Conservation (phyloP, 805 yeast species). For the Candida peoriensis region DNA sequence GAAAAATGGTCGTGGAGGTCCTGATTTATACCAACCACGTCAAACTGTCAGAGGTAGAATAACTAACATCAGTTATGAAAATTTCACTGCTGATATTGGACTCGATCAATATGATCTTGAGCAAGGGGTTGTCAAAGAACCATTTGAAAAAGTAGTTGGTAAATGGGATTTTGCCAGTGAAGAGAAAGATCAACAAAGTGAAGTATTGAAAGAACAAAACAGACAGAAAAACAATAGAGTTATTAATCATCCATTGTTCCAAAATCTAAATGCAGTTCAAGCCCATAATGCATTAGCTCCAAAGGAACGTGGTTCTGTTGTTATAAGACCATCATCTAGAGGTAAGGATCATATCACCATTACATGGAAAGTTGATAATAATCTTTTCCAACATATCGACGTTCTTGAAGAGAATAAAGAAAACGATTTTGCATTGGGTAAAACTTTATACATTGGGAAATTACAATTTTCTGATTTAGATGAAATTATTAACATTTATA, state of each 20-base stretch:
- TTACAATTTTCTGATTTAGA: constrained; percentile 81
- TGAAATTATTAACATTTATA: constrained; percentile 83
- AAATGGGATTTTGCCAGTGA: constrained; percentile 83
- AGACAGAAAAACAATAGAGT: constrained; percentile 69
- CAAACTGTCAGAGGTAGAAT: constrained; percentile 88
- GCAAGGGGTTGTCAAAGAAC: constrained; percentile 33
- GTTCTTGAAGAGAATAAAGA: constrained; percentile 70
- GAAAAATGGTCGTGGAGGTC: constrained; percentile 40
- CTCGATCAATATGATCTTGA: constrained; percentile 61
- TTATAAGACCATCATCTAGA: constrained; percentile 88
- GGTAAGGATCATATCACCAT: constrained; percentile 86
- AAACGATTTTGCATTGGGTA: constrained; percentile 57
- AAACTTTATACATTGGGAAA: constrained; percentile 58
- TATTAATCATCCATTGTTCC: constrained; percentile 88
- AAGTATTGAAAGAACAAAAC: constrained; percentile 55
- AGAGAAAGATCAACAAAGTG: constrained; percentile 54
- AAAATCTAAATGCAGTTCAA: constrained; percentile 74
- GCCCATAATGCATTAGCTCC: constrained; percentile 94
- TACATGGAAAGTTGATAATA: constrained; percentile 94
- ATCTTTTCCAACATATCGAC: constrained; percentile 86
- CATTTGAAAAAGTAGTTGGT: constrained; percentile 45
- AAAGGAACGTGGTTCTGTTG: constrained; percentile 83
- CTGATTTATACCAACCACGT: constrained; percentile 48
- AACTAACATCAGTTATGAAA: constrained; percentile 62
- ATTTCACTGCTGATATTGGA: constrained; percentile 69